Percentiles rank a stretch among this genome's conserved stretches.
Conservation (phyloP, 148 eudicot species). For the Rhododendron ferrugineum region DNA sequence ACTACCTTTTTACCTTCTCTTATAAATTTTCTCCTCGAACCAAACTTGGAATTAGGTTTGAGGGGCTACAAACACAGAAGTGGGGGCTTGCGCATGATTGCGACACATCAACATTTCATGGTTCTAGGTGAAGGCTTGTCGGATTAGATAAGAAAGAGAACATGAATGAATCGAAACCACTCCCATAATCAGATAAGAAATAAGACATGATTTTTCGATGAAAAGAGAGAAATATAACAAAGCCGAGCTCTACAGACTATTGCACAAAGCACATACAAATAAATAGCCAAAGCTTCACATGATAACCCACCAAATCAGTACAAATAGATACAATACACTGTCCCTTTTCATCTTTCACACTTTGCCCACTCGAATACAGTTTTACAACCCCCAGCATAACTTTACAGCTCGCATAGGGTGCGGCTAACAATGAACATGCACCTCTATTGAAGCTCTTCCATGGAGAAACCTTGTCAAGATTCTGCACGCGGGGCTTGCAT, state of each 20-base stretch:
- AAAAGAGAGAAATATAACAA: background rate
- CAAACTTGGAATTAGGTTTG: background rate
- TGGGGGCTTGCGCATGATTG: background rate
- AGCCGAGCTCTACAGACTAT: background rate
- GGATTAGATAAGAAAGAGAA: background rate
- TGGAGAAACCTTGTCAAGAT: constrained; percentile 35
- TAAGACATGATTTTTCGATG: background rate
- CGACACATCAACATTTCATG: too few relatives aligned
- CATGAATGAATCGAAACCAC: background rate
- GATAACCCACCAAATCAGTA: constrained; percentile 31
- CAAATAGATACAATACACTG: constrained; percentile 39
- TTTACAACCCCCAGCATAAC: constrained; percentile 37
- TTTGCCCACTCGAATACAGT: constrained; percentile 48
- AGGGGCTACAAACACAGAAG: background rate
- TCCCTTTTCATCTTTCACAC: constrained; percentile 20
- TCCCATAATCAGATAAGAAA: background rate
- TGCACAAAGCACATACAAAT: constrained; percentile 1
- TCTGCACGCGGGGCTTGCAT: constrained; percentile 57
- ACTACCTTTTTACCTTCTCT: background rate
- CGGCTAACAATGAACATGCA: constrained; percentile 20
- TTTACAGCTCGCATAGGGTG: constrained; percentile 33
- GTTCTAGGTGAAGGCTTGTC: background rate
- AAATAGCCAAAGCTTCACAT: constrained; percentile 4
- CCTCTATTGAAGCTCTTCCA: constrained; percentile 19
- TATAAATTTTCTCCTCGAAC: background rate